These are phyloP conservation scores for Pyrus pyrifolia DNA, from an alignment of 306 rosid genomes.

Conservation along the genomic window DNA sequence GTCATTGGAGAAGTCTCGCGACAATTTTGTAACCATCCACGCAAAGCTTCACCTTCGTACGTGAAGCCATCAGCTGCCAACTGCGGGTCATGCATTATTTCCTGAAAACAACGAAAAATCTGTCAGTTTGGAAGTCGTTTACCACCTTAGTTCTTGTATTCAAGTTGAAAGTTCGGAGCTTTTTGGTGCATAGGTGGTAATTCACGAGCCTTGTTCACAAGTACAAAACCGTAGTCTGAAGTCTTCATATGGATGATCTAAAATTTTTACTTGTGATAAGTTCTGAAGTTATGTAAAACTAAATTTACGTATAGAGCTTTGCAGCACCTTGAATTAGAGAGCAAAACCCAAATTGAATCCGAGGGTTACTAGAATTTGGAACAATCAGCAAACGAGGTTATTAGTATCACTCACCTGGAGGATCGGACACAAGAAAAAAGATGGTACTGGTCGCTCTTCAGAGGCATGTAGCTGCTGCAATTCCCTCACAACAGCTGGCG, in stretches of 20 bases:
- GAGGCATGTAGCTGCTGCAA: slow-evolving; percentile 57
- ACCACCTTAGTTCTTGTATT: background rate
- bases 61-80: slow-evolving; percentile 90
- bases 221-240: background rate
- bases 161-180: slow-evolving; percentile 1
- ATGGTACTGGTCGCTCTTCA: slow-evolving; percentile 67
- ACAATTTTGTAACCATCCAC: slow-evolving; percentile 67
- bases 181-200: background rate
- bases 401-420: slow-evolving; percentile 47
- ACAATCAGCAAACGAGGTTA: background rate
- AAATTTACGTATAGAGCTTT: background rate
- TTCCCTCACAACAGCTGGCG: slow-evolving; percentile 73
- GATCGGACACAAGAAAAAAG: slow-evolving; percentile 82
- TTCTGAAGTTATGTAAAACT: background rate
- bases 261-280: background rate
- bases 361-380: background rate
- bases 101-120: slow-evolving; percentile 46
- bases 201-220: background rate
- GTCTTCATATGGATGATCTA: background rate
- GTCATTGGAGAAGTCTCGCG: slow-evolving; percentile 86
- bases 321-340: background rate
- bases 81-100: slow-evolving; percentile 87
- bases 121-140: slow-evolving; percentile 1
- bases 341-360: background rate
- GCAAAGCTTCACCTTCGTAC: slow-evolving; percentile 87